phyloP scores from a whole-genome alignment of 2,329 filamentous ascomycete species.

The Apiospora saccharicola region DNA sequence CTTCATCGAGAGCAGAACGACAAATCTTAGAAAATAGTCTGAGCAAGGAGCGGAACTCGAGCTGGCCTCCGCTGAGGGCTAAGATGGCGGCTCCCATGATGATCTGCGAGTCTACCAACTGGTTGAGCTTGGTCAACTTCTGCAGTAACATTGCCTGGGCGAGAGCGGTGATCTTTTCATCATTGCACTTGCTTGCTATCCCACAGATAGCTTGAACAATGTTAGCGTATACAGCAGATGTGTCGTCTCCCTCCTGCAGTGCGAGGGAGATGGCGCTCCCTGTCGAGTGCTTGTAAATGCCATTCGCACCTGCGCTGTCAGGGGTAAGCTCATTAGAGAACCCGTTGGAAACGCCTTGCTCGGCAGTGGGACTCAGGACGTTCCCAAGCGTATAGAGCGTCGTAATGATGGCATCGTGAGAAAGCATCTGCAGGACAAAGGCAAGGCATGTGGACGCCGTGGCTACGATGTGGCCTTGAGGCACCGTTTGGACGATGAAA shows the following conservation, averaged over 20 bases:
- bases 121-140: slow-evolving; percentile 86
- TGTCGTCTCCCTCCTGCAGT: slow-evolving; percentile 79
- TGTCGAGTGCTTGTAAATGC: slow-evolving; percentile 66
- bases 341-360: slow-evolving; percentile 61
- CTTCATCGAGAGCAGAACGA: slow-evolving; percentile 74
- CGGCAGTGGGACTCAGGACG: slow-evolving; percentile 78
- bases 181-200: slow-evolving; percentile 82
- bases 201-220: slow-evolving; percentile 95
- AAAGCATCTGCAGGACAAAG: slow-evolving; percentile 80
- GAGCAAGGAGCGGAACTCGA: slow-evolving; percentile 85
- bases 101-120: slow-evolving; percentile 82
- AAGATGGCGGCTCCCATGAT: slow-evolving; percentile 82
- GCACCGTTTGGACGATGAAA: slow-evolving; percentile 85
- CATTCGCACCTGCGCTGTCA: slow-evolving; percentile 47
- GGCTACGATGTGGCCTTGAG: slow-evolving; percentile 71
- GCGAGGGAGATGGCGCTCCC: slow-evolving; percentile 84
- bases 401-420: slow-evolving; percentile 92
- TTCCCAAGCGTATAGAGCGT: slow-evolving; percentile 97
- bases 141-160: slow-evolving; percentile 97
- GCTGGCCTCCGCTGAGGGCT: slow-evolving; percentile 76
- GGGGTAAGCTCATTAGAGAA: slow-evolving; percentile 46
- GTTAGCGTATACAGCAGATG: slow-evolving; percentile 78
- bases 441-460: slow-evolving; percentile 88
- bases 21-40: slow-evolving; percentile 82
- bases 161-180: slow-evolving; percentile 91